These are phyloP conservation scores for Chlamydomonas schloesseri DNA, from an alignment of 139 green algal genomes.

Conservation along the genomic window DNA sequence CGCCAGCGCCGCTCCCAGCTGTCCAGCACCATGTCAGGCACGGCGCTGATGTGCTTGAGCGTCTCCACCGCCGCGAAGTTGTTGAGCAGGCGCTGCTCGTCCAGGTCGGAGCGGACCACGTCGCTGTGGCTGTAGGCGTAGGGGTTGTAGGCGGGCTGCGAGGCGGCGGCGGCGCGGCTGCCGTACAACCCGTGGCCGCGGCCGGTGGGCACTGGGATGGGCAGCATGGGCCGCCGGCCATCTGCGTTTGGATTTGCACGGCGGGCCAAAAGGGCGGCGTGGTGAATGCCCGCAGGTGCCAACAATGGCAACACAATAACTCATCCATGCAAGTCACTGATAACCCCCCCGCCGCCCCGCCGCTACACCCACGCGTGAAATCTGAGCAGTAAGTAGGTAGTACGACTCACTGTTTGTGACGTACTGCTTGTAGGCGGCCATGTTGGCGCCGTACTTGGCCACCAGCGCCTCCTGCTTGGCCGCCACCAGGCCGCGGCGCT, in stretches of 20 bases:
- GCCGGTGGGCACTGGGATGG: not conserved
- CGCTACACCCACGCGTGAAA: too few relatives aligned
- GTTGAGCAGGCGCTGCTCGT: conserved; percentile 81
- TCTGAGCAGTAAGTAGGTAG: too few relatives aligned
- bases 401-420: conserved; percentile 11
- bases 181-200: conserved; percentile 6
- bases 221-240: not conserved
- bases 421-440: conserved; percentile 23
- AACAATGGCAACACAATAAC: too few relatives aligned
- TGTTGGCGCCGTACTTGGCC: not conserved
- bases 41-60: conserved; percentile 71
- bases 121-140: conserved; percentile 37
- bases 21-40: conserved; percentile 72
- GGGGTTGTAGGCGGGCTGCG: conserved; percentile 21
- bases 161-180: too few relatives aligned
- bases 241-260: conserved; percentile 7
- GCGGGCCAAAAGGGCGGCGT: not conserved
- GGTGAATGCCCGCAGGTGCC: too few relatives aligned
- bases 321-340: too few relatives aligned
- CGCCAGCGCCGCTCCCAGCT: conserved; percentile 58
- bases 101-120: conserved; percentile 62
- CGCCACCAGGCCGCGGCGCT: conserved; percentile 15
- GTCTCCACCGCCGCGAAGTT: conserved; percentile 72
- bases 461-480: conserved; percentile 46
- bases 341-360: too few relatives aligned